These are phyloP conservation scores for Torulaspora globosa DNA, from an alignment of 1,139 yeast species.

Conservation along the genomic window DNA sequence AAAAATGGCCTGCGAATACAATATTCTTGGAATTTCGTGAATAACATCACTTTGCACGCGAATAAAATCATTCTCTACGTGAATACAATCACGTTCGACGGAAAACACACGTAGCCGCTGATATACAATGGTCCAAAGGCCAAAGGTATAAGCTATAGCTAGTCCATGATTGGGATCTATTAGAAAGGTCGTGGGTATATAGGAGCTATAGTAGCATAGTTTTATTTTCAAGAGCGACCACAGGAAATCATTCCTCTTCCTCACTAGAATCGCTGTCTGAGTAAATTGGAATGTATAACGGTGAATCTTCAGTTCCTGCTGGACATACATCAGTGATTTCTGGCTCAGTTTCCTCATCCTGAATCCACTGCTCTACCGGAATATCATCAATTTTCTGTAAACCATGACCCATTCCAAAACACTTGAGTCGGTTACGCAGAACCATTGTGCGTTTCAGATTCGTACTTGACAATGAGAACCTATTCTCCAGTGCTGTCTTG, in stretches of 20 bases:
- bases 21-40: too few relatives aligned
- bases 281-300: neutral
- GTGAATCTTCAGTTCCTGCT: neutral
- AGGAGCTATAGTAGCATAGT: too few relatives aligned
- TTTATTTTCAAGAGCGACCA: too few relatives aligned
- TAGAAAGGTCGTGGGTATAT: too few relatives aligned
- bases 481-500: slow-evolving; percentile 12
- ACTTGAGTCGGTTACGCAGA: slow-evolving; percentile 14
- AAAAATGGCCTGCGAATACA: too few relatives aligned
- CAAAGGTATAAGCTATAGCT: too few relatives aligned
- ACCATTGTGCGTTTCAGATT: slow-evolving; percentile 16
- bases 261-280: slow-evolving; percentile 2
- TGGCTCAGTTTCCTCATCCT: slow-evolving; percentile 5
- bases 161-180: too few relatives aligned
- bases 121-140: too few relatives aligned
- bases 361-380: slow-evolving; percentile 11
- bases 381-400: slow-evolving; percentile 4
- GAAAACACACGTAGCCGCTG: too few relatives aligned
- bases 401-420: slow-evolving; percentile 12
- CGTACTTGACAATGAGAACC: slow-evolving; percentile 13
- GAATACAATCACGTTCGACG: too few relatives aligned
- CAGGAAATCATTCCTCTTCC: neutral
- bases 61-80: too few relatives aligned
- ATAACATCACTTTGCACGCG: too few relatives aligned
- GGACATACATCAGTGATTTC: neutral